Evolutionary conservation across 2,329 filamentous ascomycete species (phyloP).

Genomic region (Ascochyta pisi): DNA sequence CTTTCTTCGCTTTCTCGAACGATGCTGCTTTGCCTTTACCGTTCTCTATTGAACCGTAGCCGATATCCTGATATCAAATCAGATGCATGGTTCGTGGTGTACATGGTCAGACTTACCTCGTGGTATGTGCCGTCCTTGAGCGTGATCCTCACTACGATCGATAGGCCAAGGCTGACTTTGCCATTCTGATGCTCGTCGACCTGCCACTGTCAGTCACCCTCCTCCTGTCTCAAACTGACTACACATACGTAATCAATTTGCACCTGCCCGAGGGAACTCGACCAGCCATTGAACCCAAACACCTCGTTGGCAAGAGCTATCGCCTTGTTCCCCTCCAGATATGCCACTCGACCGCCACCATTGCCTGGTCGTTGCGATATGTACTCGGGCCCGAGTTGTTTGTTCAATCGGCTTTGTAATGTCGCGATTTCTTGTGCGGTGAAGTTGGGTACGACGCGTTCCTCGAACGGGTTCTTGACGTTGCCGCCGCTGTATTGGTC

Average conservation of each 20-base stretch:
- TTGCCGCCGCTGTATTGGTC: conserved; percentile 46
- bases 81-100: not conserved
- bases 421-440: conserved; percentile 91
- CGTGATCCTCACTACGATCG: conserved; percentile 89
- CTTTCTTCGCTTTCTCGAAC: conserved; percentile 98
- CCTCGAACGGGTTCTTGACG: conserved; percentile 79
- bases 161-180: conserved; percentile 84
- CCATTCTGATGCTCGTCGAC: conserved; percentile 83
- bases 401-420: conserved; percentile 84
- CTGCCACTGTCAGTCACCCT: conserved; percentile 47
- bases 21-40: conserved; percentile 92
- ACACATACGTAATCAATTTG: conserved; percentile 85
- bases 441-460: conserved; percentile 77
- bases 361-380: conserved; percentile 86
- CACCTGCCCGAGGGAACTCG: conserved; percentile 90
- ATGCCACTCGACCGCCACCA: conserved; percentile 86
- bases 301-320: conserved; percentile 95
- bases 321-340: conserved; percentile 94
- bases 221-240: not conserved
- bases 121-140: conserved; percentile 94
- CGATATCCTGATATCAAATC: conserved; percentile 69
- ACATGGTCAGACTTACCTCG: conserved; percentile 60
- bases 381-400: conserved; percentile 94
- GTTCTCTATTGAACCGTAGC: conserved; percentile 96
- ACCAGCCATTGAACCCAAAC: conserved; percentile 98